phyloP scores from a whole-genome alignment of 768 basidiomycete species.

The Gautieria morchelliformis region DNA sequence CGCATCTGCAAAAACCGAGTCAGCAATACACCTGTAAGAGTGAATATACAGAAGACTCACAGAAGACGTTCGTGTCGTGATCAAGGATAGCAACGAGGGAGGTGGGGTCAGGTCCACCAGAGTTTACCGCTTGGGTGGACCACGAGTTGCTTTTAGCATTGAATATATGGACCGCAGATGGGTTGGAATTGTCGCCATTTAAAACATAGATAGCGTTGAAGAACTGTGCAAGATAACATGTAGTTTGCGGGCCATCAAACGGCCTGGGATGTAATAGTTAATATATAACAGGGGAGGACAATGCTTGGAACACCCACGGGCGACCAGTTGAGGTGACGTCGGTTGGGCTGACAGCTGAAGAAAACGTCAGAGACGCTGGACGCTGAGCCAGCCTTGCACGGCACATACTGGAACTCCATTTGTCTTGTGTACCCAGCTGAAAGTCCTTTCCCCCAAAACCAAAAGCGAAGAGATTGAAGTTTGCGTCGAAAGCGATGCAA shows the following conservation, averaged over 20 bases:
- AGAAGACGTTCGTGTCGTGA: slow-evolving; percentile 91
- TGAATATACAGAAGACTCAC: slow-evolving; percentile 29
- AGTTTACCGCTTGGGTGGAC: slow-evolving; percentile 57
- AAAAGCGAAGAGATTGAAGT: slow-evolving; percentile 81
- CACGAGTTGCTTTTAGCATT: slow-evolving; percentile 64
- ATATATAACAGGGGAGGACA: background rate
- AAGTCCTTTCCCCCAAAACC: slow-evolving; percentile 80
- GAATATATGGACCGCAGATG: slow-evolving; percentile 71
- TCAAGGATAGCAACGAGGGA: slow-evolving; percentile 72
- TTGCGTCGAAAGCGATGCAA: slow-evolving; percentile 72
- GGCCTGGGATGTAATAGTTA: slow-evolving; percentile 30
- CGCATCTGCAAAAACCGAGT: slow-evolving; percentile 34
- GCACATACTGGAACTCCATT: slow-evolving; percentile 50
- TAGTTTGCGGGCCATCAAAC: slow-evolving; percentile 52
- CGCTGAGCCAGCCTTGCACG: background rate
- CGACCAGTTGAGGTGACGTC: slow-evolving; percentile 68
- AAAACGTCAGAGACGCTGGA: background rate
- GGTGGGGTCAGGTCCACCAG: slow-evolving; percentile 42
- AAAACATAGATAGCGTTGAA: slow-evolving; percentile 80
- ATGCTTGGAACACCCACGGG: slow-evolving; percentile 45
- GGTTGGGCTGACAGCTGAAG: slow-evolving; percentile 38
- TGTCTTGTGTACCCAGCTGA: slow-evolving; percentile 59
- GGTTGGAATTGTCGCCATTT: slow-evolving; percentile 62
- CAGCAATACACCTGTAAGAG: background rate
- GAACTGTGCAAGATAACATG: slow-evolving; percentile 76